These are phyloP conservation scores for Hypoxylon rubiginosum DNA, from an alignment of 2,329 filamentous ascomycete genomes.

Conservation along the genomic window DNA sequence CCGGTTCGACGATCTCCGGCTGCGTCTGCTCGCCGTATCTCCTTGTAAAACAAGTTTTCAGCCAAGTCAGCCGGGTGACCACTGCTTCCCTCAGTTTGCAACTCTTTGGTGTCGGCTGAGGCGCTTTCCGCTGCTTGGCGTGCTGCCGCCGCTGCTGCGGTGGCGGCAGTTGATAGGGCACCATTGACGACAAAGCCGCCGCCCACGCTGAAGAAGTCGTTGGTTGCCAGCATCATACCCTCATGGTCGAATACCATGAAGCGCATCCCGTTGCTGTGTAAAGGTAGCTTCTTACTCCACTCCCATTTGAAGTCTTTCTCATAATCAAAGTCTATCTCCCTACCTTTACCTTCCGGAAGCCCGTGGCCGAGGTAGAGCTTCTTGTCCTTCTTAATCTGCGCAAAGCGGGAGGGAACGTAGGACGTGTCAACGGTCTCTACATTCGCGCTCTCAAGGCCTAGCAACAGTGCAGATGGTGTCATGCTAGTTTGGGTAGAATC, in stretches of 20 bases:
- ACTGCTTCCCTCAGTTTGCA: conserved; percentile 42
- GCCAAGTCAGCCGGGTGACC: conserved; percentile 62
- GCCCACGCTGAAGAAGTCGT: conserved; percentile 66
- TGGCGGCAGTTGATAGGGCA: conserved; percentile 59
- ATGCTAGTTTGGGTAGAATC: conserved; percentile 49
- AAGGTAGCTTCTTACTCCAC: conserved; percentile 64
- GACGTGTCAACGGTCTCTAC: conserved; percentile 64
- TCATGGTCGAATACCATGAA: conserved; percentile 64
- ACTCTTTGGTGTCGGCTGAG: conserved; percentile 40
- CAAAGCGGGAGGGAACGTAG: conserved; percentile 62
- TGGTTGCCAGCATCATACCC: conserved; percentile 61
- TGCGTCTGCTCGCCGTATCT: conserved; percentile 62
- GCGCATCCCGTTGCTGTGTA: conserved; percentile 67
- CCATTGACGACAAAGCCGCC: conserved; percentile 67
- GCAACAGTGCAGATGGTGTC: conserved; percentile 63
- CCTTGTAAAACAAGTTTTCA: conserved; percentile 67
- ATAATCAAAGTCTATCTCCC: conserved; percentile 64
- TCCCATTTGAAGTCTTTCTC: conserved; percentile 64
- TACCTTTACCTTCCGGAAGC: conserved; percentile 56
- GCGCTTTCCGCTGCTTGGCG: conserved; percentile 28
- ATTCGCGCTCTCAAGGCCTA: conserved; percentile 64
- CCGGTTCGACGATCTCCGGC: conserved; percentile 61
- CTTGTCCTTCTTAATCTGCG: conserved; percentile 61
- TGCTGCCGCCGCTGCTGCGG: conserved; percentile 37
- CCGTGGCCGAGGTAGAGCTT: conserved; percentile 60